Evolutionary conservation across 2,329 filamentous ascomycete genomes (phyloP), one percentile per base, ranked within the genome.

Genomic region (Calonectria hawksworthii): DNA sequence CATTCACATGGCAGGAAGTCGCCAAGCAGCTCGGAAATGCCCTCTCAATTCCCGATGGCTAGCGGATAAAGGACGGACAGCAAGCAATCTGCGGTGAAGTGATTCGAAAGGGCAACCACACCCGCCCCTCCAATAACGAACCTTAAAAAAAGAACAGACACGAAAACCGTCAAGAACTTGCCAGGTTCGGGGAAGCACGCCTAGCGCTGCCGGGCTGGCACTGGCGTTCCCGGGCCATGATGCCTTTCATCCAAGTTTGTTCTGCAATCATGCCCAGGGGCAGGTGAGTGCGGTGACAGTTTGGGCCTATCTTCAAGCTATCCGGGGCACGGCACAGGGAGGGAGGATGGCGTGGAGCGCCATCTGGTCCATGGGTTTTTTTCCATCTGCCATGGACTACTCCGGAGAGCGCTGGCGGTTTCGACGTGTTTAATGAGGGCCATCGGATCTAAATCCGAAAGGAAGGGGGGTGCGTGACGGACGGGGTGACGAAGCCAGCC

Each of bases 321-420:
- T 36, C 65, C 28, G 70, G 70, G n/a, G n/a, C n/a, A n/a, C n/a
- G 32, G 70, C 44, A 73, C 51, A 54, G 69, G n/a, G n/a, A n/a
- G n/a, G n/a, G 70, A 69, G 54, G 26, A 38, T 13, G 50, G 56
- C 68, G 26, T 51, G 44, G 64, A 9, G 64, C 52, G 5, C 47
- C 63, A 4, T 38, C 23, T 68, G 38, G 28, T 18, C 51, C 51
- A 38, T 68, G 18, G 50, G 23, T 30, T 38, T 51, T n/a, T 14
- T 51, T 30, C 26, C 23, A 23, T 38, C 14, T n/a, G 23, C 26
- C 41, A 30, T 59, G 67, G 41, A 38, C 67, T 59, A 50, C n/a
- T n/a, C n/a, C n/a, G n/a, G n/a, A n/a, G 64, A 72, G 23, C 34
- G n/a, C 51, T 63, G 52, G 70, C 54, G 47, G 70, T 68, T 63